These are phyloP conservation scores for Omphalea diandra DNA, from an alignment of 441 rosid species.

Conservation along the genomic window DNA sequence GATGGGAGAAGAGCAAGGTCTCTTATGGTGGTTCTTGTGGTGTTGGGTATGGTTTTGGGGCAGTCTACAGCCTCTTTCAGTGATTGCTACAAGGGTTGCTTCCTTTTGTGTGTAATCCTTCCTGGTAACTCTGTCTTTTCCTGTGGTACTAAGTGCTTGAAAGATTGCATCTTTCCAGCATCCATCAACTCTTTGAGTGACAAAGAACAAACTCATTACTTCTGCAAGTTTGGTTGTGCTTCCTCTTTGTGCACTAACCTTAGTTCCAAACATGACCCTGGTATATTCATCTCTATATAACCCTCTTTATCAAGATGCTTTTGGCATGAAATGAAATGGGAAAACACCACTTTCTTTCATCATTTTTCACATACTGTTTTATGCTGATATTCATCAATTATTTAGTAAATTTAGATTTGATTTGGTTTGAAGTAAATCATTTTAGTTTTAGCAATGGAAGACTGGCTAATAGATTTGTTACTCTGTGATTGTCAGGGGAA, in stretches of 20 bases:
- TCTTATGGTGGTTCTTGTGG: conserved; percentile 13
- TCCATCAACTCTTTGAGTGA: background rate
- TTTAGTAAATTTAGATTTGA: too few relatives aligned
- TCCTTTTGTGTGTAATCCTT: conserved; percentile 20
- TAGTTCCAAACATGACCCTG: conserved; percentile 35
- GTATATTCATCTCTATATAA: conserved; percentile 17
- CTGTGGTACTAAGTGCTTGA: conserved; percentile 35
- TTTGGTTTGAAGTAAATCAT: too few relatives aligned
- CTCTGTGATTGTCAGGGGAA: conserved; percentile 17
- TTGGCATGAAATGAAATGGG: too few relatives aligned
- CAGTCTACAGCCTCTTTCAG: conserved; percentile 23
- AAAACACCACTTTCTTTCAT: too few relatives aligned
- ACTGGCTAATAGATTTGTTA: background rate
- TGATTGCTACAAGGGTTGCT: conserved; percentile 36
- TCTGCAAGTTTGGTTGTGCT: conserved; percentile 48
- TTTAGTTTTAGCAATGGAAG: too few relatives aligned
- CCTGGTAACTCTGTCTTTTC: background rate
- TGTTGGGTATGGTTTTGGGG: conserved; percentile 14
- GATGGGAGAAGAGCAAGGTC: conserved; percentile 17
- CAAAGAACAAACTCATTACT: conserved; percentile 15
- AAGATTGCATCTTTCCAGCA: conserved; percentile 23
- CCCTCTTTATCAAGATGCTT: background rate
- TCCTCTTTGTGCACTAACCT: conserved; percentile 32
- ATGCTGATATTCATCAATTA: too few relatives aligned
- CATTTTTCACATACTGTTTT: too few relatives aligned